Evolutionary conservation across 164 flowering plant species (phyloP).

Genomic region (Vitis cinerea): DNA sequence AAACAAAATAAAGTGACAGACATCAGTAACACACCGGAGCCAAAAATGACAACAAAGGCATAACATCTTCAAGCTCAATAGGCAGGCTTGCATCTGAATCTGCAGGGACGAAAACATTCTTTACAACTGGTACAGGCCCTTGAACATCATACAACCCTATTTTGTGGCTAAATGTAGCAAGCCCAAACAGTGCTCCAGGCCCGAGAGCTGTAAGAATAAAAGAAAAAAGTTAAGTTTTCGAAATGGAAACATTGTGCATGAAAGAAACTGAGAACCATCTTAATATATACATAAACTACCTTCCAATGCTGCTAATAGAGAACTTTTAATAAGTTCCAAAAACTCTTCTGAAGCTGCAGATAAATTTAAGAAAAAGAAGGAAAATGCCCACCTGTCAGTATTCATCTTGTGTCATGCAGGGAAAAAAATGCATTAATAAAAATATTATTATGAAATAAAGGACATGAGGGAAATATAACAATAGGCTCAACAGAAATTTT

Average conservation of each 20-base stretch:
- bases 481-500: no score
- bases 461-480: no score
- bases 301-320: constrained; percentile 91
- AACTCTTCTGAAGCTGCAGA: constrained; percentile 96
- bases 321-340: constrained; percentile 94
- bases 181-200: constrained; percentile 93
- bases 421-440: background rate
- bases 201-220: constrained; percentile 57
- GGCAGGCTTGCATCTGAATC: constrained; percentile 61
- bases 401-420: background rate
- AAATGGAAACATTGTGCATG: background rate
- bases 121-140: constrained; percentile 94
- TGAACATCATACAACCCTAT: constrained; percentile 95
- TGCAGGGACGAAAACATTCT: constrained; percentile 83
- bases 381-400: background rate
- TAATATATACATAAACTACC: constrained; percentile 38
- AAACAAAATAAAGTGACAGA: background rate
- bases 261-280: background rate
- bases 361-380: constrained; percentile 1
- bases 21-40: constrained; percentile 76
- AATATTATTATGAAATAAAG: background rate
- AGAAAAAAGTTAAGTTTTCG: background rate
- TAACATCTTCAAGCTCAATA: constrained; percentile 88
- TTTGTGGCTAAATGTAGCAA: constrained; percentile 96
- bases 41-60: constrained; percentile 87